These are phyloP conservation scores for Boletales sp. DNA, from an alignment of 768 basidiomycete species.

Conservation along the genomic window DNA sequence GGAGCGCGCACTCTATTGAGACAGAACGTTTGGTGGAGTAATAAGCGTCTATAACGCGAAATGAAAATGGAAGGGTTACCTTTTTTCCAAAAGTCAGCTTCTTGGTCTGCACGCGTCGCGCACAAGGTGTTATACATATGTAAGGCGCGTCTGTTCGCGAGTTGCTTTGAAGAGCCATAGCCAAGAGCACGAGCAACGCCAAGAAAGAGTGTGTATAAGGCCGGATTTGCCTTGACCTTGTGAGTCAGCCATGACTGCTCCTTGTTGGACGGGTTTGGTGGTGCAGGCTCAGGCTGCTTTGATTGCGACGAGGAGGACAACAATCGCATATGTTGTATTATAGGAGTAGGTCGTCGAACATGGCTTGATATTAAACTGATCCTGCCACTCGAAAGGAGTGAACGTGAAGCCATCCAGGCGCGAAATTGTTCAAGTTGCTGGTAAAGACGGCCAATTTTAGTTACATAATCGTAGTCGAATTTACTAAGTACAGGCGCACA, in stretches of 20 bases:
- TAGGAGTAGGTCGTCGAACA: constrained; percentile 3
- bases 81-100: constrained; percentile 60
- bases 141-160: constrained; percentile 57
- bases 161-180: constrained; percentile 57
- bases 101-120: constrained; percentile 54
- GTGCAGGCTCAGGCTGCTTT: constrained; percentile 5
- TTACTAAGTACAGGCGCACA: too few species aligned
- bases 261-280: constrained; percentile 5
- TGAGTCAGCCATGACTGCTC: constrained; percentile 54
- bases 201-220: constrained; percentile 43
- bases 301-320: constrained; percentile 8
- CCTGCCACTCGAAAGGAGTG: constrained; percentile 7
- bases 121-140: constrained; percentile 56
- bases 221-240: constrained; percentile 48
- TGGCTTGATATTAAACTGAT: constrained; percentile 3
- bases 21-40: background rate
- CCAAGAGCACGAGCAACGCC: constrained; percentile 50
- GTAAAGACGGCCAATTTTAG: background rate
- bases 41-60: too few species aligned
- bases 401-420: constrained; percentile 13
- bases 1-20: constrained; percentile 69
- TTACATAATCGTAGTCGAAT: constrained; percentile 8
- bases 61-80: constrained; percentile 33
- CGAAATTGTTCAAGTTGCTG: background rate
- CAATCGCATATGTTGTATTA: constrained; percentile 7